Percentiles rank a stretch among this genome's conserved stretches.
Conservation (phyloP, 805 yeast species). For the Tanozyma kutaoensis region DNA sequence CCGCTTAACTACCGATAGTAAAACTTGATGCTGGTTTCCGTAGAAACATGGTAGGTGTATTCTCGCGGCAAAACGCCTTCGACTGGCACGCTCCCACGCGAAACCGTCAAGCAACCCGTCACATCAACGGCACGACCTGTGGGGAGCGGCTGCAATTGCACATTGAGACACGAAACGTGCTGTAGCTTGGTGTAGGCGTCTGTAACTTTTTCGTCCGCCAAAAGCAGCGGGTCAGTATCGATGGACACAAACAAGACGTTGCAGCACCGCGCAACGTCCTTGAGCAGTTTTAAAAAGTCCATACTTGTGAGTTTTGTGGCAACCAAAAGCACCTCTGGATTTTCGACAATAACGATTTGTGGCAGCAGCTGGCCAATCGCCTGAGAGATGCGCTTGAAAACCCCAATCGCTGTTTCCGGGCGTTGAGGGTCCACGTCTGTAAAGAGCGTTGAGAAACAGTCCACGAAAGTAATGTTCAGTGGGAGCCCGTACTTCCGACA, state of each 20-base stretch:
- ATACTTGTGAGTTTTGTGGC: constrained; percentile 24
- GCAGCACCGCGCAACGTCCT: constrained; percentile 16
- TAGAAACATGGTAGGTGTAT: constrained; percentile 44
- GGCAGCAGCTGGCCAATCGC: constrained; percentile 8
- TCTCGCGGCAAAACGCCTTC: constrained; percentile 19
- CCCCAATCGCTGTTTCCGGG: constrained; percentile 9
- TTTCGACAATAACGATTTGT: constrained; percentile 27
- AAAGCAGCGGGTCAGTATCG: constrained; percentile 15
- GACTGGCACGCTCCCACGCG: constrained; percentile 37
- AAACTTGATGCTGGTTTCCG: constrained; percentile 36
- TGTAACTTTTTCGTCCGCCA: constrained; percentile 18
- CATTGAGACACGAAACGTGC: constrained; percentile 36
- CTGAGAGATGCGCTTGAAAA: constrained; percentile 2
- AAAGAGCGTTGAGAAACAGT: constrained; percentile 35
- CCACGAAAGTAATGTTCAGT: constrained; percentile 19
- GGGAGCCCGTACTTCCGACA: constrained; percentile 28
- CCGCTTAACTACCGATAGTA: too few relatives aligned
- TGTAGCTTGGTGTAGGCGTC: constrained; percentile 34
- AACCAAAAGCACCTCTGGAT: constrained; percentile 31
- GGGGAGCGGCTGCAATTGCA: constrained; percentile 52
- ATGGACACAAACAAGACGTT: constrained; percentile 21
- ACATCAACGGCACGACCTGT: constrained; percentile 79
- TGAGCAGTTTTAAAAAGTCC: constrained; percentile 16
- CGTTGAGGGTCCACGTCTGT: constrained; percentile 12
- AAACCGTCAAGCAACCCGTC: constrained; percentile 55